These are phyloP conservation scores for Candida silvicultrix DNA, from an alignment of 805 yeast species.

Conservation along the genomic window DNA sequence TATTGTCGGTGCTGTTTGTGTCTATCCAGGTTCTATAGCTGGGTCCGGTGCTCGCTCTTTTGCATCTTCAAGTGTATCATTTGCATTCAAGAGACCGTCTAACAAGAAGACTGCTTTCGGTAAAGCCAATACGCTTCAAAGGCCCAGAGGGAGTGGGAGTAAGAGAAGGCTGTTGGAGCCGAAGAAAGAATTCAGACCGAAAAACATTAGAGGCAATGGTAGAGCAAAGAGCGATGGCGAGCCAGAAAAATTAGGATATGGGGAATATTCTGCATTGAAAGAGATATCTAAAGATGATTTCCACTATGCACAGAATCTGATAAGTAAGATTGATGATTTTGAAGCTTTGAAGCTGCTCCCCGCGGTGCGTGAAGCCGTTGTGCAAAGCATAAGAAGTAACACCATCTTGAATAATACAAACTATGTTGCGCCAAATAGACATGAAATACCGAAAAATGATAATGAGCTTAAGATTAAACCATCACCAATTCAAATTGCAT, in stretches of 20 bases:
- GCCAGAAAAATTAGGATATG: neutral
- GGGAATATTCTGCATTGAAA: conserved; percentile 25
- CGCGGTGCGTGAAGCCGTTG: conserved; percentile 53
- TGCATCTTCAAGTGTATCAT: too few species aligned
- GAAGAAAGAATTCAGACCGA: too few species aligned
- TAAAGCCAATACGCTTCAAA: neutral
- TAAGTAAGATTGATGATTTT: conserved; percentile 53
- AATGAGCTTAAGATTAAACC: conserved; percentile 32
- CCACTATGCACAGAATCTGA: conserved; percentile 31
- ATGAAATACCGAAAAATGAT: neutral
- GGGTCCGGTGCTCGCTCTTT: neutral
- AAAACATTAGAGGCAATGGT: too few species aligned
- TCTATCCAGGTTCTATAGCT: too few species aligned
- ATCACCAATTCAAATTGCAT: conserved; percentile 78
- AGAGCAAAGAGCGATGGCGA: neutral
- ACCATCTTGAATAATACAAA: conserved; percentile 31
- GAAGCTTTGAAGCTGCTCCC: conserved; percentile 64
- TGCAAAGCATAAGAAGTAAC: conserved; percentile 43
- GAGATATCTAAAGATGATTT: conserved; percentile 29
- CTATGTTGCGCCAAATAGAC: conserved; percentile 5
- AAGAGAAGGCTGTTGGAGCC: neutral
- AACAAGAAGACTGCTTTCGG: too few species aligned
- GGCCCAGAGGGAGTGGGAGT: neutral
- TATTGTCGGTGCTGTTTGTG: too few species aligned
- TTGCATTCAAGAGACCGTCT: too few species aligned